Evolutionary conservation across 306 rosid species (phyloP), one percentile per base, ranked within the genome.

Genomic region (Gynostemma pentaphyllum): DNA sequence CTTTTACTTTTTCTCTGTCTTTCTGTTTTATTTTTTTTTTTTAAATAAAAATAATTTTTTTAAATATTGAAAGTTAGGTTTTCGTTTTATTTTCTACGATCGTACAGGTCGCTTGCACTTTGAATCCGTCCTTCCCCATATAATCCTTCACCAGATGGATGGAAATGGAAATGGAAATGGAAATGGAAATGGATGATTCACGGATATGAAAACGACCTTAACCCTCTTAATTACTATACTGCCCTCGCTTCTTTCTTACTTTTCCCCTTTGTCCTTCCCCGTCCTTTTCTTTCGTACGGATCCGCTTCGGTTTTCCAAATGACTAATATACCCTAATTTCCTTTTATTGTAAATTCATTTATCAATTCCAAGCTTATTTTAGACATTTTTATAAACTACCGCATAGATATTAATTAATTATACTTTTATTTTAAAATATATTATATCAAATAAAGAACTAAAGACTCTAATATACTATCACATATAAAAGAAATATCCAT

Each of bases 101-200:
- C 90, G 98, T 91, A 91, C 98, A 36, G 64, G 64, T 36, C 45
- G 77, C 37, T 76, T 72, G 90, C 85, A 87, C 89, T 57, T 82
- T 83, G 80, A 67, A 77, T 80, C 81, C 84, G 92, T 91, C 98
- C 98, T 91, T 80, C 96, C 98, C 83, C 98, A 79, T 28, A 85
- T 88, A 82, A 49, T 77, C 85, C 98, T 91, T 85, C 98, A 85
- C 98, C 88, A 70, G 70, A 82, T 83, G 64, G 69, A 44, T 30
- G n/a, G n/a, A n/a, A n/a, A n/a, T n/a, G n/a, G n/a, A n/a, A n/a
- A n/a, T n/a, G n/a, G n/a, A n/a, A n/a, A n/a, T n/a, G n/a, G n/a
- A n/a, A n/a, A n/a, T n/a, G n/a, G n/a, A n/a, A n/a, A n/a, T n/a
- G n/a, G n/a, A n/a, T n/a, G n/a, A n/a, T n/a, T n/a, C n/a, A n/a